Evolutionary conservation across 768 basidiomycete species (phyloP), one percentile per base, ranked within the genome.

Genomic region (Trametes punicea): DNA sequence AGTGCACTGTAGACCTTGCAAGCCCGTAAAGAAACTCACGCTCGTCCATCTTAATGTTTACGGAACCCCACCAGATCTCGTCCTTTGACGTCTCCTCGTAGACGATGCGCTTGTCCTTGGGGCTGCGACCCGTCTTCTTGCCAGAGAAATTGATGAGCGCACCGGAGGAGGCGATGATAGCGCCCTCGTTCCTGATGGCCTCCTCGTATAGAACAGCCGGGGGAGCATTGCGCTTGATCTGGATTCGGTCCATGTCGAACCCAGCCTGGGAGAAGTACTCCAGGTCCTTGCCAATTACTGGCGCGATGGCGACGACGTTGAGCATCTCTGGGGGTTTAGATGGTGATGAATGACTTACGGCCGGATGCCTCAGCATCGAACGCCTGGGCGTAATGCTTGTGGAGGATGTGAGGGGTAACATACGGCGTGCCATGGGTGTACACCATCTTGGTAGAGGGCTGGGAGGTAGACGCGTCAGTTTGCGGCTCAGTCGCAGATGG

Each of bases 71-170:
- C 95, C 97, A 99, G 71, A 99, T 88, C 60, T 98, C 84, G 69
- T 98, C 93, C 74, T 93, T 97, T 75, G 85, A 88, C 49, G 91
- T 88, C 65, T 98, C 95, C 73, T 99, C 97, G 70, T 80, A 98
- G 67, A 99, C 97, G 68, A 99, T 98, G 60, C 97, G 94, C 83
- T 98, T 99, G 83, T 99, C 97, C 72, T 98, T 99, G 50, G 97
- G 97, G 64, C 85, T 88, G 46, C 97, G 83, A 53, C 97, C 97
- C 2, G 97, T 98, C 81, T 99, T 99, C 81, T 98, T 98, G 26
- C 97, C 97, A 9, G 94, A 97, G 68, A 98, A 99, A 82, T 99
- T 99, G 85, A 99, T 99, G 66, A 99, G 78, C 18, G 97, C 94
- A 49, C 97, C 97, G 6, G 87, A 90, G 27, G 90, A 85, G 51